Evolutionary conservation across 2,329 filamentous ascomycete genomes (phyloP).

Genomic region (Phialophora chinensis): DNA sequence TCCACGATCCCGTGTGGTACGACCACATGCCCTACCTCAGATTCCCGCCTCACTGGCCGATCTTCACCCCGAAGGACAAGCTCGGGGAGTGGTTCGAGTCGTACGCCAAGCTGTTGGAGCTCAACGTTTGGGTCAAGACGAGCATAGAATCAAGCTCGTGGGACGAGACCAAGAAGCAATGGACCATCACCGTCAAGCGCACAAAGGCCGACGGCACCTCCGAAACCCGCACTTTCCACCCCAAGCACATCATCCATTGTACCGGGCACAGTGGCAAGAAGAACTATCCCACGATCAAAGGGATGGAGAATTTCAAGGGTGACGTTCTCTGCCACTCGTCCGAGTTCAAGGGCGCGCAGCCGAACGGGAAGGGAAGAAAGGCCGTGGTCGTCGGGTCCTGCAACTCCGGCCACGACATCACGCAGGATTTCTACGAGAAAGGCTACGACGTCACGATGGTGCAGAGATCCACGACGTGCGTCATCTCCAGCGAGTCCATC

Average conservation of each 20-base stretch:
- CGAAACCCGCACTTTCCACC: constrained; percentile 63
- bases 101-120: constrained; percentile 68
- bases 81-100: constrained; percentile 71
- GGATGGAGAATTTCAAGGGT: constrained; percentile 63
- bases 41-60: constrained; percentile 69
- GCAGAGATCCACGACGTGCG: constrained; percentile 69
- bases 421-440: constrained; percentile 70
- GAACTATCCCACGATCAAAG: constrained; percentile 56
- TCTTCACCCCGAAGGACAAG: constrained; percentile 76
- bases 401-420: constrained; percentile 66
- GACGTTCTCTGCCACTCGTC: constrained; percentile 66
- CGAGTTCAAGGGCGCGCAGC: constrained; percentile 61
- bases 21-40: constrained; percentile 65
- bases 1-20: constrained; percentile 69
- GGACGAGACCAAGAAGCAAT: constrained; percentile 57
- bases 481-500: constrained; percentile 63
- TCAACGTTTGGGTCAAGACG: constrained; percentile 69
- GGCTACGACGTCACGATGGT: constrained; percentile 73
- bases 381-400: constrained; percentile 71
- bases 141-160: constrained; percentile 57
- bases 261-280: constrained; percentile 73
- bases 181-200: constrained; percentile 61
- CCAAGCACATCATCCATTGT: constrained; percentile 69
- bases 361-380: constrained; percentile 60
- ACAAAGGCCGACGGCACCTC: constrained; percentile 46